Percentiles rank a stretch among this genome's conserved stretches.
phyloP scores from a whole-genome alignment of 805 yeast genomes.

The Yarrowia osloensis region DNA sequence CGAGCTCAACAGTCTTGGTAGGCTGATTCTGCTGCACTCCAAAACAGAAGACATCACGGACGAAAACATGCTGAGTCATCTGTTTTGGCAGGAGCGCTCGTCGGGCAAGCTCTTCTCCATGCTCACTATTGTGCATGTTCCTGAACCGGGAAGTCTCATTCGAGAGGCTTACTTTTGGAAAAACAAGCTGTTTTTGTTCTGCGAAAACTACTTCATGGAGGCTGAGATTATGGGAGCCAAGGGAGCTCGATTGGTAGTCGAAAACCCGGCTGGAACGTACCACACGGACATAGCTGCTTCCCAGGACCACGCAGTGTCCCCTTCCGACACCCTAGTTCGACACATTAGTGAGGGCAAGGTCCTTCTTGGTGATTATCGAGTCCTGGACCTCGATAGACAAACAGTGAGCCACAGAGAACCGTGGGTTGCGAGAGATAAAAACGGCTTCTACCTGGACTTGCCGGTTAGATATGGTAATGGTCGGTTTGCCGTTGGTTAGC shows the following conservation, averaged over 20 bases:
- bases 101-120: neutral
- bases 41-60: neutral
- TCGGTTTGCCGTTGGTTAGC: neutral
- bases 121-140: neutral
- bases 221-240: conserved; percentile 6
- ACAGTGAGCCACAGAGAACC: conserved; percentile 14
- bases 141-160: neutral
- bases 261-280: neutral
- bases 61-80: conserved; percentile 8
- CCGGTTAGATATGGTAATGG: neutral
- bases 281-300: conserved; percentile 17
- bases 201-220: conserved; percentile 11
- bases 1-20: neutral
- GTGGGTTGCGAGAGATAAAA: neutral
- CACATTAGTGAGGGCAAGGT: neutral
- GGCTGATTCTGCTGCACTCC: neutral
- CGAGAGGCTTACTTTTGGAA: conserved; percentile 18
- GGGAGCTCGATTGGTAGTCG: neutral
- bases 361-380: conserved; percentile 9
- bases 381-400: conserved; percentile 7
- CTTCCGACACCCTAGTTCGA: neutral
- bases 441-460: neutral
- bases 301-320: conserved; percentile 15
- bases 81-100: neutral
- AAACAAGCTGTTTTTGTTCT: conserved; percentile 6